Evolutionary conservation across 2,329 filamentous ascomycete genomes (phyloP), one percentile per base, ranked within the genome.

Genomic region (Dendryphion nanum): DNA sequence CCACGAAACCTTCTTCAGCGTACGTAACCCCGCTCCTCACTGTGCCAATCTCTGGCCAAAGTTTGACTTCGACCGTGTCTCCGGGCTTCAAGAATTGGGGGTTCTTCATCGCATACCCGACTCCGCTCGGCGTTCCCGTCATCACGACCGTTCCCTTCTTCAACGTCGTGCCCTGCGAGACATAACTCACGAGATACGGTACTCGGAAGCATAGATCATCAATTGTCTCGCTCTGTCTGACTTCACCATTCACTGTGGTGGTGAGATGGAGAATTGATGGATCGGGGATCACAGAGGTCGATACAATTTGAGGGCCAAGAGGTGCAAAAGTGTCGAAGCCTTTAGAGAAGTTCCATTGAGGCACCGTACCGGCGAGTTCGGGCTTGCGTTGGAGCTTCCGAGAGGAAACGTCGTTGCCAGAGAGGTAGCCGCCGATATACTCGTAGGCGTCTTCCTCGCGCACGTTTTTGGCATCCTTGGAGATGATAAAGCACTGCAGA

Each of bases 261-360:
- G 53, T 55, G 6, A 81, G 48, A 0, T 59, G 52, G 30, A 80
- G 57, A 13, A 55, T 48, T 2, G 51, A 55, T 1, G 74, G 74
- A 35, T 76, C 70, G 0, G 59, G 51, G 1, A 80, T 52, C 0
- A 76, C 38, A 1, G 56, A 55, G 0, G 62, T 56, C 1, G 61
- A 59, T 0, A 80, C 72, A 1, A 81, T 56, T 24, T 61, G 63
- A 0, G 77, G 77, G 0, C 77, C 77, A 0, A 81, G 39, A 0
- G 77, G 78, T 0, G 74, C 73, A 45, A 68, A 80, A 0, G 69
- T 76, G 45, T 81, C 76, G 37, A 81, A 81, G 0, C 75, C 73
- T 47, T 81, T 80, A 13, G 67, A 71, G 45, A 79, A 81, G 0
- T 72, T 69, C 73, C 74, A 80, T 50, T 81, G 78, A 0, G 76